These are phyloP conservation scores for Pogostemon cablin DNA, from an alignment of 257 asterid species.

Conservation along the genomic window DNA sequence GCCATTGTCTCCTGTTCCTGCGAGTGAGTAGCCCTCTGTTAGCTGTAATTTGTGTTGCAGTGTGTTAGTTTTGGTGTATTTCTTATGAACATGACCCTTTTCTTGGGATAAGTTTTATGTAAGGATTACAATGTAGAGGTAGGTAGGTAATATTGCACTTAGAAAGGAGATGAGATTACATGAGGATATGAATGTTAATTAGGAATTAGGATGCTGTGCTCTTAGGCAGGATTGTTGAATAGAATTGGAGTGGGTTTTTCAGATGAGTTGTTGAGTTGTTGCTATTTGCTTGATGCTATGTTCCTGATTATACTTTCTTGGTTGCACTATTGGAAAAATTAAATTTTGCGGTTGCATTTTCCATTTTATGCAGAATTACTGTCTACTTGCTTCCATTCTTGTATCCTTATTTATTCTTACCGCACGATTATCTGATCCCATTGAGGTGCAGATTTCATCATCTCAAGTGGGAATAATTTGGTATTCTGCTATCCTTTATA, in stretches of 20 bases:
- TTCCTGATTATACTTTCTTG: not conserved
- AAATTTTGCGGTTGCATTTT: slow-evolving; percentile 4
- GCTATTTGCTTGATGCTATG: slow-evolving; percentile 19
- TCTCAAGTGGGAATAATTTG: not conserved
- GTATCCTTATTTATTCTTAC: too few relatives aligned
- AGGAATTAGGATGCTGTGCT: slow-evolving; percentile 8
- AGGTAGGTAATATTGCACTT: slow-evolving; percentile 23
- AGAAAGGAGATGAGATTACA: not conserved
- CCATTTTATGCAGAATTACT: not conserved
- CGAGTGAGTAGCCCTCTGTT: slow-evolving; percentile 60
- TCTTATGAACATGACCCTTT: slow-evolving; percentile 29
- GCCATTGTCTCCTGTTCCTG: slow-evolving; percentile 44
- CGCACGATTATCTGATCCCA: too few relatives aligned
- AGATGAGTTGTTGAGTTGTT: slow-evolving; percentile 23
- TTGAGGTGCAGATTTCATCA: not conserved
- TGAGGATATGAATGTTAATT: not conserved
- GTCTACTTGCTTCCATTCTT: too few relatives aligned
- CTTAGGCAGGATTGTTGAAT: not conserved
- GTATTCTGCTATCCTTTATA: not conserved
- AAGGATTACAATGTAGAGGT: slow-evolving; percentile 15
- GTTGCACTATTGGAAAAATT: not conserved
- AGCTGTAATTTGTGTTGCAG: slow-evolving; percentile 28
- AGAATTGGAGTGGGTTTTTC: slow-evolving; percentile 24
- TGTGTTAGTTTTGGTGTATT: slow-evolving; percentile 2
- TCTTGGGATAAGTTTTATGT: slow-evolving; percentile 14